Evolutionary conservation across 352 stramenopile genomes (phyloP).

Genomic region (Phytophthora sp.): DNA sequence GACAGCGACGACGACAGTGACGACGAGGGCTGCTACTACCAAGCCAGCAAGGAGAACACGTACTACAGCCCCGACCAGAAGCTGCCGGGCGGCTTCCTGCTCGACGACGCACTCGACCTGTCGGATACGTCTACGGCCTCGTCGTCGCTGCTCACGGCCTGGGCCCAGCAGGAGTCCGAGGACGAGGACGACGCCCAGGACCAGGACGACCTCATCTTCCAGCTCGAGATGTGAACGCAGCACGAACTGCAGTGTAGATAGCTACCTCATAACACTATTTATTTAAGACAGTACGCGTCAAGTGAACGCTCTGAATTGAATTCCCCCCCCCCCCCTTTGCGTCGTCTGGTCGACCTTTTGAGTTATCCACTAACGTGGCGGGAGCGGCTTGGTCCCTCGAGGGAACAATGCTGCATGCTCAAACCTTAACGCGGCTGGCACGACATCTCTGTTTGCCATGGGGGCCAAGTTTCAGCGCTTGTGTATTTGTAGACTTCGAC

Average conservation of each 20-base stretch:
- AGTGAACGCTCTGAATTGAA: neutral
- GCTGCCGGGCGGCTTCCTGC: neutral
- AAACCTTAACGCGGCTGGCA: too few relatives aligned
- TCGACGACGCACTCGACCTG: constrained; percentile 34
- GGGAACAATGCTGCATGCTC: too few relatives aligned
- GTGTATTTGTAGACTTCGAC: too few relatives aligned
- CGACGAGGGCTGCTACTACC: constrained; percentile 38
- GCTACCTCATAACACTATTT: constrained; percentile 26
- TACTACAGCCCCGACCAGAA: constrained; percentile 48
- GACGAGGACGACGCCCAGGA: constrained; percentile 17
- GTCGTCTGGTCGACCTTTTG: neutral
- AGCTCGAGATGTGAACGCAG: constrained; percentile 40
- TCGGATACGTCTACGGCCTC: constrained; percentile 50
- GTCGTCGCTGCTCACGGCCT: constrained; percentile 23
- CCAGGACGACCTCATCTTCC: constrained; percentile 42
- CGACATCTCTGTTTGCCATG: too few relatives aligned
- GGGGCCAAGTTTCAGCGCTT: too few relatives aligned
- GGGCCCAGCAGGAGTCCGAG: constrained; percentile 16
- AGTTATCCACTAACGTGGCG: too few relatives aligned
- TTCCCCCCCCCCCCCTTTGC: neutral
- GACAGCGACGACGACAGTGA: constrained; percentile 32
- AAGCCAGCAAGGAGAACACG: constrained; percentile 37
- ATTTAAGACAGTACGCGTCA: constrained; percentile 16
- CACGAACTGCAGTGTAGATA: constrained; percentile 22
- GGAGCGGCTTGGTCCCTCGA: too few relatives aligned